phyloP scores from a whole-genome alignment of 2,329 filamentous ascomycete genomes.

The Claviceps pazoutovae region DNA sequence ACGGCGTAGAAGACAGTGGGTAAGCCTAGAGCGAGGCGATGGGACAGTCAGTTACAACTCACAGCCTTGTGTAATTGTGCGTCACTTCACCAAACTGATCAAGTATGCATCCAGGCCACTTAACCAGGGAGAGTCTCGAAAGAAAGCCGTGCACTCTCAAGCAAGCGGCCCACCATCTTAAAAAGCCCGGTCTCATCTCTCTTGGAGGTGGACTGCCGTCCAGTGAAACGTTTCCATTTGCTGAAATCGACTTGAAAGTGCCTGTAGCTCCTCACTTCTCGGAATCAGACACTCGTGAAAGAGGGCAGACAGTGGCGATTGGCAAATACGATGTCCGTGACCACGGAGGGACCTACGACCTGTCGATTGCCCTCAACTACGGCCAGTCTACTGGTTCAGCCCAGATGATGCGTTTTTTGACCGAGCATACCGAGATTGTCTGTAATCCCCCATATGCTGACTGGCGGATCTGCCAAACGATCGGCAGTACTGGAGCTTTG shows the following conservation, averaged over 20 bases:
- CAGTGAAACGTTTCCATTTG: constrained; percentile 83
- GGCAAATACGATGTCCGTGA: constrained; percentile 74
- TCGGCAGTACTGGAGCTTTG: constrained; percentile 74
- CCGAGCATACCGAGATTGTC: constrained; percentile 89
- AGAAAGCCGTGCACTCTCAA: constrained; percentile 64
- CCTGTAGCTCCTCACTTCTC: constrained; percentile 57
- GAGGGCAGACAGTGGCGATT: constrained; percentile 47
- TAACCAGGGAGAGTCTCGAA: constrained; percentile 48
- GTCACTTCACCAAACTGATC: background rate
- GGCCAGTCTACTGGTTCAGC: constrained; percentile 74
- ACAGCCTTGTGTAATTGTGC: background rate
- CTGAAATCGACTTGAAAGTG: constrained; percentile 60
- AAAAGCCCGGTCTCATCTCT: constrained; percentile 73
- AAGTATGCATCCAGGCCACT: constrained; percentile 27
- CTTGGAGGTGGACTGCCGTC: constrained; percentile 85
- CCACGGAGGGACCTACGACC: constrained; percentile 45
- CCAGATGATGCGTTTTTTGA: constrained; percentile 79
- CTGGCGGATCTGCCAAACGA: constrained; percentile 72
- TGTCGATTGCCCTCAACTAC: constrained; percentile 86
- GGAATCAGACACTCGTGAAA: constrained; percentile 48
- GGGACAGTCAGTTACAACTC: constrained; percentile 55
- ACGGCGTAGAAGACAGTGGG: constrained; percentile 19
- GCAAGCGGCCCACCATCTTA: constrained; percentile 63
- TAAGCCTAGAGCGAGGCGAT: constrained; percentile 68
- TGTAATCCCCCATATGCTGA: constrained; percentile 78